These are phyloP conservation scores for Cladosporium cucumerinum DNA, from an alignment of 2,329 filamentous ascomycete species.

Conservation along the genomic window DNA sequence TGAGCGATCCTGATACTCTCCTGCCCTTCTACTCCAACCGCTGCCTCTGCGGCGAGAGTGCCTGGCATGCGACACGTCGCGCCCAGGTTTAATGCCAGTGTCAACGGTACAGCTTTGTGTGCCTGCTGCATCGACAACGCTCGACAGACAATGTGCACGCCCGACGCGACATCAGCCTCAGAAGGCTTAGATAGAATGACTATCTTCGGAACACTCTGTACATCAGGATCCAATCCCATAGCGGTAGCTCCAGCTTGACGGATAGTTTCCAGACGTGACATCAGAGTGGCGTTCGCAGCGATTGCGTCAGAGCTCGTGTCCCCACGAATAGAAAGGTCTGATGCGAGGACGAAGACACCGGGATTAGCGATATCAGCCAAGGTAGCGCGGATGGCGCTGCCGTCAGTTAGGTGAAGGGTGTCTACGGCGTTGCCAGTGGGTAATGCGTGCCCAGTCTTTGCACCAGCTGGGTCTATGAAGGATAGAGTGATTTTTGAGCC, in stretches of 20 bases:
- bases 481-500: slow-evolving; percentile 57
- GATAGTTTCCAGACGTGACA: slow-evolving; percentile 57
- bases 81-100: slow-evolving; percentile 42
- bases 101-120: slow-evolving; percentile 44
- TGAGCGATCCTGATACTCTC: slow-evolving; percentile 29
- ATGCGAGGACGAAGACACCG: slow-evolving; percentile 58
- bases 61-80: slow-evolving; percentile 36
- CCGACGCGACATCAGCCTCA: slow-evolving; percentile 10
- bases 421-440: slow-evolving; percentile 59
- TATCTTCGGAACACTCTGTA: slow-evolving; percentile 61
- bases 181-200: slow-evolving; percentile 47
- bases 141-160: slow-evolving; percentile 40
- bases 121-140: slow-evolving; percentile 45
- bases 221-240: slow-evolving; percentile 57
- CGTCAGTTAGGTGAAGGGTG: slow-evolving; percentile 36
- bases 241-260: slow-evolving; percentile 54
- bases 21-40: slow-evolving; percentile 19
- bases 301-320: slow-evolving; percentile 55
- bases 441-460: slow-evolving; percentile 59
- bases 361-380: slow-evolving; percentile 65
- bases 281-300: slow-evolving; percentile 46
- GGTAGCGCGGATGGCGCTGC: slow-evolving; percentile 49
- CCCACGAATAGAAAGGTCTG: slow-evolving; percentile 50
- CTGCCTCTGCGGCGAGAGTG: slow-evolving; percentile 26
- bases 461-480: slow-evolving; percentile 60